A percentile compares a stretch with the other conserved stretches of the same genome.
Conservation (phyloP, 2,329 filamentous ascomycete species). For the Calonectria pseudoturangicola region DNA sequence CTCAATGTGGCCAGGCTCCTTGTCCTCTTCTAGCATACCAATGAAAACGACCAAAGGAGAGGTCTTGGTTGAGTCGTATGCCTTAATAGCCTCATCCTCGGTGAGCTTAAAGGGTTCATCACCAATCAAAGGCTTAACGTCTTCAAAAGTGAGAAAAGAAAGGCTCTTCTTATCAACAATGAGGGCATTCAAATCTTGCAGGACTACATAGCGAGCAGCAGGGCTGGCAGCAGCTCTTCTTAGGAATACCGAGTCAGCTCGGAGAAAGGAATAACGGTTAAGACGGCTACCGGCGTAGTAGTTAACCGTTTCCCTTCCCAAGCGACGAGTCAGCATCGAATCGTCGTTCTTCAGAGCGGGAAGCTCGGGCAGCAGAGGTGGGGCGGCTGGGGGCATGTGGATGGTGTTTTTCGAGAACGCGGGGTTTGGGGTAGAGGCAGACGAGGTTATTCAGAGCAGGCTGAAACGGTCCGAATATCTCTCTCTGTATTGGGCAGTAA, state of each 20-base stretch:
- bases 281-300: conserved; percentile 88
- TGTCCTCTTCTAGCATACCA: conserved; percentile 82
- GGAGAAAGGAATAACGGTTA: conserved; percentile 87
- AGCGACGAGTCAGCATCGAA: conserved; percentile 84
- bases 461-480: background rate
- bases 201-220: conserved; percentile 82
- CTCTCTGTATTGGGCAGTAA: conserved; percentile 34
- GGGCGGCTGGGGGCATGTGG: conserved; percentile 56
- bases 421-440: background rate
- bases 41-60: conserved; percentile 87
- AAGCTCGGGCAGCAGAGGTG: conserved; percentile 65
- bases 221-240: conserved; percentile 79
- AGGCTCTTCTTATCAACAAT: conserved; percentile 74
- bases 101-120: conserved; percentile 80
- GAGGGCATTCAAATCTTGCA: conserved; percentile 87
- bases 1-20: conserved; percentile 61
- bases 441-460: conserved; percentile 4
- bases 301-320: conserved; percentile 87
- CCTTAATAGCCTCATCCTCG: conserved; percentile 83
- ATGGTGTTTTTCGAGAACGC: conserved; percentile 33
- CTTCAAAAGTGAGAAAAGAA: conserved; percentile 80
- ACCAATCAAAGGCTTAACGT: conserved; percentile 83
- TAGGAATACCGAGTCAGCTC: conserved; percentile 82
- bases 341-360: conserved; percentile 68
- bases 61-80: conserved; percentile 82